Evolutionary conservation across 805 yeast species (phyloP).

Genomic region (Zygoascus ofunaensis): DNA sequence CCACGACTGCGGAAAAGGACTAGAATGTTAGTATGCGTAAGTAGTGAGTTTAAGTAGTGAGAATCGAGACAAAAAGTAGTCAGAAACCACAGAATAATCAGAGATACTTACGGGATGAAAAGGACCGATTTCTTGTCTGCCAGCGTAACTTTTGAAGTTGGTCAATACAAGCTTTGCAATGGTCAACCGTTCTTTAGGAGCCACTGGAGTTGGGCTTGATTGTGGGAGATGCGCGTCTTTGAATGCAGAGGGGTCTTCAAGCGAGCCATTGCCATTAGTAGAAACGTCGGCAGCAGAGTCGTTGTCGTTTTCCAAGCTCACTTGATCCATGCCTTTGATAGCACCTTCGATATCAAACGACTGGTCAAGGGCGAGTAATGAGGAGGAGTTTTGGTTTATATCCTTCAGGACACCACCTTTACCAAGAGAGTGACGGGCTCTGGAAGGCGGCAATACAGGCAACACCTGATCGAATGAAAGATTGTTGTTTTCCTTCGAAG

Average conservation of each 20-base stretch:
- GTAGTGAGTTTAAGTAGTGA: background rate
- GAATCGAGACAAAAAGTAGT: background rate
- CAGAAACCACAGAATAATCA: background rate
- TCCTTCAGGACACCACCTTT: background rate
- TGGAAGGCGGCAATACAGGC: background rate
- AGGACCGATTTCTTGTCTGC: slow-evolving; percentile 87
- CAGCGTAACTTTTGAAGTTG: slow-evolving; percentile 94
- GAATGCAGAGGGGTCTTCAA: too few species aligned
- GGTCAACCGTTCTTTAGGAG: slow-evolving; percentile 46
- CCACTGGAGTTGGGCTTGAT: slow-evolving; percentile 2
- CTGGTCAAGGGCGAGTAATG: background rate
- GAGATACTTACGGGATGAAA: slow-evolving; percentile 45
- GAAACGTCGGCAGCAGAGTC: background rate
- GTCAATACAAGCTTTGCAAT: slow-evolving; percentile 65
- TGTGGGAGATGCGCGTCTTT: background rate
- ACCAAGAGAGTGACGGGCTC: background rate
- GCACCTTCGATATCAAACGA: slow-evolving; percentile 3
- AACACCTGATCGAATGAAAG: background rate
- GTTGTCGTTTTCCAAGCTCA: background rate
- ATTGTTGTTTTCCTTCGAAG: background rate
- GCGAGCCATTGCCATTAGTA: background rate
- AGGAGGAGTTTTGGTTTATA: too few species aligned
- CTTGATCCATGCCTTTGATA: slow-evolving; percentile 2
- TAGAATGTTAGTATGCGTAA: slow-evolving; percentile 25
- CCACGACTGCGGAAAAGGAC: slow-evolving; percentile 93